phyloP scores from a whole-genome alignment of 1,284 basidiomycete species.

The Fomitopsis pinicola region DNA sequence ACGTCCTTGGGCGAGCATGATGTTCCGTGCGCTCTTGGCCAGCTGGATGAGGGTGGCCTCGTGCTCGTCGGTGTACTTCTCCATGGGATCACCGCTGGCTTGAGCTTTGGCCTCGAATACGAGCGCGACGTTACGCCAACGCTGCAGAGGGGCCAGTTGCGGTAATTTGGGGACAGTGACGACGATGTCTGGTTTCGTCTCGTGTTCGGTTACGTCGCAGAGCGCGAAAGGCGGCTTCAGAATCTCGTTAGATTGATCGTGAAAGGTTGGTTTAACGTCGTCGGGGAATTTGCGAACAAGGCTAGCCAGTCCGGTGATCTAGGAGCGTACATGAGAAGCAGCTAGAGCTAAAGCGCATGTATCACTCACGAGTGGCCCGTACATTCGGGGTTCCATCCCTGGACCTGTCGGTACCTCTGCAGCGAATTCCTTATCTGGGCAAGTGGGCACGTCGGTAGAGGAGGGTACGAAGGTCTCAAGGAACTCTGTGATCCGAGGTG shows the following conservation, averaged over 20 bases:
- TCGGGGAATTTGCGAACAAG: not conserved
- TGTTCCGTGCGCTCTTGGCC: conserved; percentile 7
- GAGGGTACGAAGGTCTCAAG: not conserved
- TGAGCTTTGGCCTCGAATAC: not conserved
- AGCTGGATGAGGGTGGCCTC: conserved; percentile 3
- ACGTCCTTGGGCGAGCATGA: conserved; percentile 9
- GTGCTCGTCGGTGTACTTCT: not conserved
- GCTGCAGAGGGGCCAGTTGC: not conserved
- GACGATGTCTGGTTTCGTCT: not conserved
- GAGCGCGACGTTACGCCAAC: not conserved
- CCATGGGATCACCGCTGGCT: not conserved
- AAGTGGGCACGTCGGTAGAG: not conserved
- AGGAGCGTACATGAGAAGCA: not conserved
- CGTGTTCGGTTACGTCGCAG: not conserved
- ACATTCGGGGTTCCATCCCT: not conserved
- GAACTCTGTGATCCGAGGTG: not conserved
- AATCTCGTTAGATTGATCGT: not conserved
- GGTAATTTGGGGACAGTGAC: not conserved
- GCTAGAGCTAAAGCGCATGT: no score
- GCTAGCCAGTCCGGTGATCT: not conserved
- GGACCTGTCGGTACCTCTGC: not conserved
- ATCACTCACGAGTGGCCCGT: not conserved
- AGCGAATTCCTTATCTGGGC: not conserved
- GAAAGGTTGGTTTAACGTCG: not conserved
- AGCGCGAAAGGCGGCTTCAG: not conserved